A percentile compares a stretch with the other conserved stretches of the same genome.
Conservation (phyloP, 108 stramenopile genomes). For the Fragilaria crotonensis region DNA sequence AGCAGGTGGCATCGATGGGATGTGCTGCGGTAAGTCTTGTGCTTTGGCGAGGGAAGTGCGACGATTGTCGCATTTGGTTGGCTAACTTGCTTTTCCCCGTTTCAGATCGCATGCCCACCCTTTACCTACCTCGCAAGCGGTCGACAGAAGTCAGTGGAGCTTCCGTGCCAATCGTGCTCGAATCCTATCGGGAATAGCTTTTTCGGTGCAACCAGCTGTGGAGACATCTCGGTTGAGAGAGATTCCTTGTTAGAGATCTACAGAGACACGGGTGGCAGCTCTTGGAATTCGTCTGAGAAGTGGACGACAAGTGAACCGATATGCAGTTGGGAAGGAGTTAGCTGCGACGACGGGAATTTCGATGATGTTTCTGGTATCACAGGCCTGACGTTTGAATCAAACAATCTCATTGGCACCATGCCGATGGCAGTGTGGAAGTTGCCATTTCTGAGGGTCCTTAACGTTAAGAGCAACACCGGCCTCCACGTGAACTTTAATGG, state of each 20-base stretch:
- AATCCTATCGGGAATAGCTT: conserved; percentile 18
- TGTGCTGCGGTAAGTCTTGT: conserved; percentile 24
- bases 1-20: conserved; percentile 29
- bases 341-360: conserved; percentile 36
- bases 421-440: conserved; percentile 45
- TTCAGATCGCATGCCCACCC: conserved; percentile 37
- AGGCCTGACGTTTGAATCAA: conserved; percentile 24
- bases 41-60: too few species aligned
- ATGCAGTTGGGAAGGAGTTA: conserved; percentile 52
- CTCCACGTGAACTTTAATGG: conserved; percentile 38
- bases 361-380: conserved; percentile 35
- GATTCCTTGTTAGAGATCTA: conserved; percentile 10
- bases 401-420: conserved; percentile 43
- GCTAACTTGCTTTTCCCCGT: too few species aligned
- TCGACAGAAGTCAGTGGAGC: conserved; percentile 11
- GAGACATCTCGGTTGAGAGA: conserved; percentile 34
- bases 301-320: conserved; percentile 51
- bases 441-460: conserved; percentile 26
- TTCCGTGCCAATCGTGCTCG: conserved; percentile 19
- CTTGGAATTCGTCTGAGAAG: conserved; percentile 24
- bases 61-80: too few species aligned
- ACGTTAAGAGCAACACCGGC: conserved; percentile 25
- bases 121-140: conserved; percentile 33
- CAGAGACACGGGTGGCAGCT: conserved; percentile 29
- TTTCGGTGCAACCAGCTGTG: conserved; percentile 18